Percentiles rank a stretch among this genome's conserved stretches.
Conservation (phyloP, 1,139 yeast genomes). For the Yamadazyma sp. region DNA sequence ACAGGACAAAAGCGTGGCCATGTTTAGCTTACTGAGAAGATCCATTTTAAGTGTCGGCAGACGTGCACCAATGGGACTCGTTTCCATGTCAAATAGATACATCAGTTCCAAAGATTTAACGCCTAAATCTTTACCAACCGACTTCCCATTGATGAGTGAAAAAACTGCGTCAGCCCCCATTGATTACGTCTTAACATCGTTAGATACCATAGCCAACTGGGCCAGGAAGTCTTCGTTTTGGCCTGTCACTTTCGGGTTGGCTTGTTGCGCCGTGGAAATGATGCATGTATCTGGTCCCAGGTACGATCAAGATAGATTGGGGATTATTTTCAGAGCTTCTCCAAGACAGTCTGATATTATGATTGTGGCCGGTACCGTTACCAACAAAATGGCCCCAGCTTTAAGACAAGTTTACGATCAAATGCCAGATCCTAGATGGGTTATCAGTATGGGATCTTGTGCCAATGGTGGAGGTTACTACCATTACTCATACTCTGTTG, state of each 20-base stretch:
- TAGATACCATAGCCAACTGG: slow-evolving; percentile 87
- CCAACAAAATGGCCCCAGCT: slow-evolving; percentile 94
- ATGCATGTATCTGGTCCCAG: slow-evolving; percentile 93
- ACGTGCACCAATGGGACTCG: slow-evolving; percentile 14
- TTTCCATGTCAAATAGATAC: slow-evolving; percentile 20
- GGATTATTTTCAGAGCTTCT: slow-evolving; percentile 91
- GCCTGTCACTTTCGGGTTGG: slow-evolving; percentile 92
- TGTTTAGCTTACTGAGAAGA: slow-evolving; percentile 12
- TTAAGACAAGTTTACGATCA: slow-evolving; percentile 91
- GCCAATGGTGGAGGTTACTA: slow-evolving; percentile 95
- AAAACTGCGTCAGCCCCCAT: slow-evolving; percentile 51
- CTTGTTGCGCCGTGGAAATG: slow-evolving; percentile 95
- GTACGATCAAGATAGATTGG: slow-evolving; percentile 90
- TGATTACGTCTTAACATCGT: slow-evolving; percentile 82
- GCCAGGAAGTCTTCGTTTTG: slow-evolving; percentile 90
- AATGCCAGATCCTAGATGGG: slow-evolving; percentile 92
- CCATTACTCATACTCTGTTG: slow-evolving; percentile 87
- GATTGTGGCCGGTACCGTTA: slow-evolving; percentile 91
- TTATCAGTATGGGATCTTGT: slow-evolving; percentile 91
- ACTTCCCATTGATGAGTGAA: slow-evolving; percentile 47
- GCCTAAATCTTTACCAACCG: slow-evolving; percentile 43
- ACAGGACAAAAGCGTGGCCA: slow-evolving; percentile 1
- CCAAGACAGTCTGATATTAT: slow-evolving; percentile 93
- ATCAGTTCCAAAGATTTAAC: slow-evolving; percentile 47
- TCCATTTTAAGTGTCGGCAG: slow-evolving; percentile 10